A percentile compares a stretch with the other conserved stretches of the same genome.
These are phyloP conservation scores for Dorcoceras hygrometricum DNA, from an alignment of 257 asterid species.

Conservation along the genomic window DNA sequence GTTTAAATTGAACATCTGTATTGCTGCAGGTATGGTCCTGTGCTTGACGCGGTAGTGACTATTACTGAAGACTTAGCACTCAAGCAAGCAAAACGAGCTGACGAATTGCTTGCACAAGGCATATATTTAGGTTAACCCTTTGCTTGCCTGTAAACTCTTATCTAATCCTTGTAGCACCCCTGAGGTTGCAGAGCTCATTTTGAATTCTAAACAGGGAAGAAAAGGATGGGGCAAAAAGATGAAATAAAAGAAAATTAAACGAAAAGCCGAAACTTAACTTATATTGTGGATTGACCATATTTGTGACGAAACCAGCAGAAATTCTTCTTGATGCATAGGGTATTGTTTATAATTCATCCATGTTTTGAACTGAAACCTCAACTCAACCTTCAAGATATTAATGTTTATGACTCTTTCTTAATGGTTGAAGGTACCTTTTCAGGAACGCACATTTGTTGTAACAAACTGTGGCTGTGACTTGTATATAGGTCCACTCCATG, in stretches of 20 bases:
- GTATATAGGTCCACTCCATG: slow-evolving; percentile 82
- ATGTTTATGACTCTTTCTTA: neutral
- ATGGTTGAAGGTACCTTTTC: slow-evolving; percentile 10
- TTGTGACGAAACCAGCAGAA: no score
- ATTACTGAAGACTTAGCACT: slow-evolving; percentile 88
- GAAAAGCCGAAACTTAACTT: neutral
- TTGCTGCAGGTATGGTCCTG: slow-evolving; percentile 62
- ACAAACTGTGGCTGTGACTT: slow-evolving; percentile 18
- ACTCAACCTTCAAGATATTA: slow-evolving; percentile 8
- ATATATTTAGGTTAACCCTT: slow-evolving; percentile 50
- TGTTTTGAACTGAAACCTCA: neutral
- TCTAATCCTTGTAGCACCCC: neutral
- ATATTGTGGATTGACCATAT: neutral
- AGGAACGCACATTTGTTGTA: no score
- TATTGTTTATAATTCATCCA: neutral
- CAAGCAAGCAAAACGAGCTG: slow-evolving; percentile 79
- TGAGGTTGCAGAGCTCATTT: neutral
- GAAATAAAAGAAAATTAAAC: neutral
- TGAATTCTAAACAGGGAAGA: no score
- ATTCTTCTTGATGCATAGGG: slow-evolving; percentile 3
- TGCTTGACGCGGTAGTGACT: slow-evolving; percentile 79
- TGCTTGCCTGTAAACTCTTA: neutral
- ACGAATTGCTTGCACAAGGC: slow-evolving; percentile 63
- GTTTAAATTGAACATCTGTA: slow-evolving; percentile 5
- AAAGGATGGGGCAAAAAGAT: neutral